A percentile compares a stretch with the other conserved stretches of the same genome.
Evolutionary conservation across 345 rosid genomes (phyloP).

Genomic region (Raphanus sativus): DNA sequence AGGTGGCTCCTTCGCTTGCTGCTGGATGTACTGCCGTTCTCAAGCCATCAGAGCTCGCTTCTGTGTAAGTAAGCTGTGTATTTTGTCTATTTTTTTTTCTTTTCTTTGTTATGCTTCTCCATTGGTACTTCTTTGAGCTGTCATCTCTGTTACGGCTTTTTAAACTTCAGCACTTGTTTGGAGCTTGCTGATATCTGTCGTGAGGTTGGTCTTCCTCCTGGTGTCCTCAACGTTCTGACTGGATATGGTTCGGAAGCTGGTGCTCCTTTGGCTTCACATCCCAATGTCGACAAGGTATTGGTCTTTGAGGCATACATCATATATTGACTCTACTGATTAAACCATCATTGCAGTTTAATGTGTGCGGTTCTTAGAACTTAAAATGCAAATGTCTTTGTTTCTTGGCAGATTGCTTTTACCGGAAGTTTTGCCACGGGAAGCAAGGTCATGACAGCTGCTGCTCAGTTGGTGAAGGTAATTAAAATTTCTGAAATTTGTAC

Average conservation of each 20-base stretch:
- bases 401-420: conserved; percentile 78
- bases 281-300: conserved; percentile 64
- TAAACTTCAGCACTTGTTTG: conserved; percentile 75
- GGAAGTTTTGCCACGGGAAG: conserved; percentile 92
- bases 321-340: not conserved
- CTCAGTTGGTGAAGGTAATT: conserved; percentile 77
- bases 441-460: conserved; percentile 81
- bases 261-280: conserved; percentile 88
- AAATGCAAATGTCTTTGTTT: conserved; percentile 3
- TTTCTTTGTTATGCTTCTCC: conserved; percentile 3
- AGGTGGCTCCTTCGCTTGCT: conserved; percentile 97
- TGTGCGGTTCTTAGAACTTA: conserved; percentile 11
- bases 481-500: not conserved
- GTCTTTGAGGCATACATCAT: not conserved
- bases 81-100: too few species aligned
- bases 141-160: conserved; percentile 1
- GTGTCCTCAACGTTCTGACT: conserved; percentile 84
- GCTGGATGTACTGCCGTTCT: conserved; percentile 94
- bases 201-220: conserved; percentile 92
- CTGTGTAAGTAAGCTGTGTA: conserved; percentile 51
- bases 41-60: conserved; percentile 88
- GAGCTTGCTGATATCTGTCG: conserved; percentile 88
- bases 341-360: not conserved
- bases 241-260: conserved; percentile 96
- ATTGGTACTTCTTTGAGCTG: not conserved